These are phyloP conservation scores for Rauvolfia tetraphylla DNA, from an alignment of 257 asterid genomes.

Conservation along the genomic window DNA sequence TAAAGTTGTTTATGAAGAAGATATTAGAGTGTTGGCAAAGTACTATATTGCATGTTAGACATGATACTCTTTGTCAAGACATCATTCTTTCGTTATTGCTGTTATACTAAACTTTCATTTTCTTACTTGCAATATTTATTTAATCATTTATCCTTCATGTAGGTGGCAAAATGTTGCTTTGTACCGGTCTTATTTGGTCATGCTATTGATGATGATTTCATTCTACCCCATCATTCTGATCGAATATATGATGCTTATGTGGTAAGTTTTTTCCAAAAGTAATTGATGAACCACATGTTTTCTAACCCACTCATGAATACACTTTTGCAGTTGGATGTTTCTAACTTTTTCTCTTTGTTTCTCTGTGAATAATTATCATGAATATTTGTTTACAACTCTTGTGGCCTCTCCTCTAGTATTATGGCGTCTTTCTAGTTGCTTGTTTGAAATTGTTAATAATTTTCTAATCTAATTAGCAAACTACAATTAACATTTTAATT, in stretches of 20 bases:
- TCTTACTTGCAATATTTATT: slow-evolving; percentile 9
- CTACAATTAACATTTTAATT: not conserved
- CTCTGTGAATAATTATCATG: not conserved
- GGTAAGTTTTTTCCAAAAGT: slow-evolving; percentile 40
- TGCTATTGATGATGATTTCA: slow-evolving; percentile 84
- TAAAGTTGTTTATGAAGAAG: not conserved
- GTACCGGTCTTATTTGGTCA: slow-evolving; percentile 91
- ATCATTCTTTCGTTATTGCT: not conserved
- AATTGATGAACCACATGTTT: not conserved
- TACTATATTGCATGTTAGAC: not conserved
- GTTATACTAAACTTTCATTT: not conserved
- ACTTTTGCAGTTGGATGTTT: slow-evolving; percentile 10
- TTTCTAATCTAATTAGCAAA: not conserved
- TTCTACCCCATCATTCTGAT: slow-evolving; percentile 94
- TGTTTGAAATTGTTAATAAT: not conserved
- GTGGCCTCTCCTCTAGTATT: not conserved
- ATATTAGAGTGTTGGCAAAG: not conserved
- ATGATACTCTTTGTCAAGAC: not conserved
- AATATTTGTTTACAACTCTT: not conserved
- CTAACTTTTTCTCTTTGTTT: not conserved
- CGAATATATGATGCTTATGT: slow-evolving; percentile 68
- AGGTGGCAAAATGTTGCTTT: slow-evolving; percentile 87
- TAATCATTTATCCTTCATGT: slow-evolving; percentile 13
- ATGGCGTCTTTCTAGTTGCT: not conserved
- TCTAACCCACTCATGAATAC: not conserved